Conservation (phyloP, 352 stramenopile species). For the Hyaloperonospora brassicae region DNA sequence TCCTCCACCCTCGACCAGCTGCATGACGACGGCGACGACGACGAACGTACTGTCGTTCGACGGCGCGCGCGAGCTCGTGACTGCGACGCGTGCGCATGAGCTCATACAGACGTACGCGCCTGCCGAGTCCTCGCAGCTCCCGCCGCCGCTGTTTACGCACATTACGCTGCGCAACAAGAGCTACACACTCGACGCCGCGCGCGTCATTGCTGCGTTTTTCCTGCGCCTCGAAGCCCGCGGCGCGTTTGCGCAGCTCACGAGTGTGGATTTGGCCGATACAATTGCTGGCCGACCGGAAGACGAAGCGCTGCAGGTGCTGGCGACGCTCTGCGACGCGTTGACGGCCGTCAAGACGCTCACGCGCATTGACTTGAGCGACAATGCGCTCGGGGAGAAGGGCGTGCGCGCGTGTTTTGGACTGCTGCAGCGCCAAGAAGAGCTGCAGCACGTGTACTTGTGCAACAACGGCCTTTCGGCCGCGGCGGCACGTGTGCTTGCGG, state of each 20-base stretch:
- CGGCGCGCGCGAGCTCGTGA: slow-evolving; percentile 75
- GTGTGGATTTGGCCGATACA: slow-evolving; percentile 84
- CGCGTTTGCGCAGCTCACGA: slow-evolving; percentile 52
- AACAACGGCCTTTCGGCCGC: slow-evolving; percentile 92
- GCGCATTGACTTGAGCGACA: slow-evolving; percentile 89
- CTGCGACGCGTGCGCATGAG: slow-evolving; percentile 55
- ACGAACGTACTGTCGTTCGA: slow-evolving; percentile 58
- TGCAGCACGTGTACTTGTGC: slow-evolving; percentile 88
- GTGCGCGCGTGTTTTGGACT: slow-evolving; percentile 86
- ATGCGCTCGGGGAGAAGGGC: slow-evolving; percentile 92
- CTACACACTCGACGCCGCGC: slow-evolving; percentile 72
- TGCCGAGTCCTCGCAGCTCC: slow-evolving; percentile 12
- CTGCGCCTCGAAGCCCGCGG: slow-evolving; percentile 33
- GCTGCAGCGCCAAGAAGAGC: slow-evolving; percentile 62
- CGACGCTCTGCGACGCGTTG: slow-evolving; percentile 71
- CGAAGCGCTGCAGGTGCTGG: slow-evolving; percentile 75
- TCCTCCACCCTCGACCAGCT: not conserved
- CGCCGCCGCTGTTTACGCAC: slow-evolving; percentile 47
- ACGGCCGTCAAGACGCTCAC: slow-evolving; percentile 62
- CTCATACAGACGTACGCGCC: slow-evolving; percentile 45
- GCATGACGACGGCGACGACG: slow-evolving; percentile 20
- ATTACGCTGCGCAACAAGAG: slow-evolving; percentile 86
- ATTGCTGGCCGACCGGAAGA: slow-evolving; percentile 77
- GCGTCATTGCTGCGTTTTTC: slow-evolving; percentile 72
- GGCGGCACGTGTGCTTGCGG: slow-evolving; percentile 78